A percentile compares a stretch with the other conserved stretches of the same genome.
Conservation (phyloP, 352 stramenopile genomes). For the Phytophthora hibernalis region DNA sequence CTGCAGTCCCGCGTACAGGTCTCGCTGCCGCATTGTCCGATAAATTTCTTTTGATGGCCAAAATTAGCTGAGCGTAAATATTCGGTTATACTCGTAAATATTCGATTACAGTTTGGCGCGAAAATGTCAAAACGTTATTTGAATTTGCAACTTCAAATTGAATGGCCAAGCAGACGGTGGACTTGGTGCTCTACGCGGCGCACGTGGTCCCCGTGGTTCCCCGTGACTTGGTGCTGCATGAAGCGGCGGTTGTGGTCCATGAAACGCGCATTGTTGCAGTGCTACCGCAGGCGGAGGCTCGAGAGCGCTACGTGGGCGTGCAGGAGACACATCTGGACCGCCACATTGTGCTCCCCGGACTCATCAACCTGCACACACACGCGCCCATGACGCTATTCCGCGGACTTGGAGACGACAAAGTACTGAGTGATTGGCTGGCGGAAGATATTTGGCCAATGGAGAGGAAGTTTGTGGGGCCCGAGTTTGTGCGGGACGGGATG, state of each 20-base stretch:
- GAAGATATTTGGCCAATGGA: slow-evolving; percentile 86
- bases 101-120: slow-evolving; percentile 6
- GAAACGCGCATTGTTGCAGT: slow-evolving; percentile 69
- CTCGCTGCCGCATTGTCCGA: slow-evolving; percentile 49
- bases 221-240: slow-evolving; percentile 61
- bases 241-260: slow-evolving; percentile 70
- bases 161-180: slow-evolving; percentile 34
- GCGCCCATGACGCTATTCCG: slow-evolving; percentile 82
- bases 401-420: slow-evolving; percentile 85
- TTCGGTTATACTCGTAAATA: slow-evolving; percentile 5
- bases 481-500: slow-evolving; percentile 75
- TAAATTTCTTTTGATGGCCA: neutral
- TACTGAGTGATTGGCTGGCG: slow-evolving; percentile 75
- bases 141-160: neutral
- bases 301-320: slow-evolving; percentile 48
- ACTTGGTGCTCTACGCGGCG: slow-evolving; percentile 71
- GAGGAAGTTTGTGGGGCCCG: slow-evolving; percentile 67
- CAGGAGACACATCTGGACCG: slow-evolving; percentile 46
- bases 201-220: slow-evolving; percentile 83
- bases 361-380: slow-evolving; percentile 88
- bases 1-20: slow-evolving; percentile 54
- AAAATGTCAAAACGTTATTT: slow-evolving; percentile 14
- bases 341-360: slow-evolving; percentile 81
- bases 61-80: slow-evolving; percentile 1
- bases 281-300: slow-evolving; percentile 53